These are phyloP conservation scores for Lizanozyma gosingica DNA, from an alignment of 1,139 yeast genomes.

Conservation along the genomic window DNA sequence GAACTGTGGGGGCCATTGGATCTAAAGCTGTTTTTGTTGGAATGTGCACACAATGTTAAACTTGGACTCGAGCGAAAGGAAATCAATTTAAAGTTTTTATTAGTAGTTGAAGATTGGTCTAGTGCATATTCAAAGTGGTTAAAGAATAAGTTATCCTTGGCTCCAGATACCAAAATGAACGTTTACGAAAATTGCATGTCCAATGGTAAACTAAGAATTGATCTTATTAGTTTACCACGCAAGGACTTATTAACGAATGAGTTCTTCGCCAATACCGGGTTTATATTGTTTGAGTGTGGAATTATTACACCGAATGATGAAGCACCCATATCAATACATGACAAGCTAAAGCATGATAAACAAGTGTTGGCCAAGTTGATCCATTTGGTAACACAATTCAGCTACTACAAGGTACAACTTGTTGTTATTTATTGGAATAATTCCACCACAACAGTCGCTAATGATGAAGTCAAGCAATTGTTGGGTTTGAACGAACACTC, in stretches of 20 bases:
- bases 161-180: constrained; percentile 16
- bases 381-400: constrained; percentile 25
- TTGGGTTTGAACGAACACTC: not conserved
- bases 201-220: constrained; percentile 17
- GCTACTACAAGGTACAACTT: constrained; percentile 27
- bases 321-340: constrained; percentile 11
- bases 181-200: constrained; percentile 19
- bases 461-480: not conserved
- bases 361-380: constrained; percentile 29
- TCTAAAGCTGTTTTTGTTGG: constrained; percentile 15
- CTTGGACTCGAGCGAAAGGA: constrained; percentile 13
- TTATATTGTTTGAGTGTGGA: constrained; percentile 42
- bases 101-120: constrained; percentile 39
- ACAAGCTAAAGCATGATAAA: constrained; percentile 28
- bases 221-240: constrained; percentile 30
- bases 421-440: constrained; percentile 33
- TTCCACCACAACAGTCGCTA: not conserved
- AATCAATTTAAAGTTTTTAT: constrained; percentile 21
- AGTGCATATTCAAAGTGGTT: constrained; percentile 39
- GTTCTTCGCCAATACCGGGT: constrained; percentile 29
- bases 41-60: constrained; percentile 17
- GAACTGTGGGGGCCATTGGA: constrained; percentile 36
- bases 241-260: constrained; percentile 23
- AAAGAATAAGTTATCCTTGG: constrained; percentile 27
- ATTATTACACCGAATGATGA: constrained; percentile 13